Conservation (phyloP, 1,139 yeast species). For the Pichia sp. region DNA sequence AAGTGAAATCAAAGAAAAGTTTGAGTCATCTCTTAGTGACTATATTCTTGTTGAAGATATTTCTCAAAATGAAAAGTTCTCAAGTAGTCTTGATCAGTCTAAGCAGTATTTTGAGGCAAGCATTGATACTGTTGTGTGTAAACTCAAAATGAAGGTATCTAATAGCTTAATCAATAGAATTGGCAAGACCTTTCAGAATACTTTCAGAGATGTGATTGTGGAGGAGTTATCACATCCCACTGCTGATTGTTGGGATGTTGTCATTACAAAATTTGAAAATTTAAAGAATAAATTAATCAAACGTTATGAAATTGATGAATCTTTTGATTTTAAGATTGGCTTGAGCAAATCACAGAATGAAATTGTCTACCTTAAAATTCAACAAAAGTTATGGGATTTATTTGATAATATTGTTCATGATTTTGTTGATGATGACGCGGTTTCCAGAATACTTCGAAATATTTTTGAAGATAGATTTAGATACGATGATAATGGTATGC, state of each 20-base stretch:
- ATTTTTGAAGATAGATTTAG: constrained; percentile 76
- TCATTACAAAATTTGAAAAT: constrained; percentile 41
- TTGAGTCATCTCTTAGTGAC: not conserved
- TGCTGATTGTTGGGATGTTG: constrained; percentile 54
- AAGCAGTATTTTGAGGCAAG: constrained; percentile 20
- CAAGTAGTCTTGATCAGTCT: not conserved
- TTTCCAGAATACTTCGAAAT: constrained; percentile 52
- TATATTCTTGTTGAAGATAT: constrained; percentile 2
- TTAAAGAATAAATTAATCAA: constrained; percentile 26
- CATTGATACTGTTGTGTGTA: constrained; percentile 22
- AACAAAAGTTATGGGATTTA: constrained; percentile 55
- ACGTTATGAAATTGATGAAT: constrained; percentile 15
- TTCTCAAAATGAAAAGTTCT: not conserved
- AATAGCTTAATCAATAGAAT: constrained; percentile 32
- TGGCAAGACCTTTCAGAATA: constrained; percentile 35
- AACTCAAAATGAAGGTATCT: constrained; percentile 40
- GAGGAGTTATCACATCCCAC: constrained; percentile 40
- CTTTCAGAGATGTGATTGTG: constrained; percentile 36
- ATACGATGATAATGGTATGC: constrained; percentile 71
- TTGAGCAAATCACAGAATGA: constrained; percentile 38
- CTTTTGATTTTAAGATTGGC: constrained; percentile 60
- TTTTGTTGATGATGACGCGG: constrained; percentile 50
- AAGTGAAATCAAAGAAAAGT: not conserved
- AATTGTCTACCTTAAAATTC: constrained; percentile 37
- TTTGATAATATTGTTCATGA: constrained; percentile 56